Conservation (phyloP, 2,329 filamentous ascomycete genomes). For the Coniella lustricola region DNA sequence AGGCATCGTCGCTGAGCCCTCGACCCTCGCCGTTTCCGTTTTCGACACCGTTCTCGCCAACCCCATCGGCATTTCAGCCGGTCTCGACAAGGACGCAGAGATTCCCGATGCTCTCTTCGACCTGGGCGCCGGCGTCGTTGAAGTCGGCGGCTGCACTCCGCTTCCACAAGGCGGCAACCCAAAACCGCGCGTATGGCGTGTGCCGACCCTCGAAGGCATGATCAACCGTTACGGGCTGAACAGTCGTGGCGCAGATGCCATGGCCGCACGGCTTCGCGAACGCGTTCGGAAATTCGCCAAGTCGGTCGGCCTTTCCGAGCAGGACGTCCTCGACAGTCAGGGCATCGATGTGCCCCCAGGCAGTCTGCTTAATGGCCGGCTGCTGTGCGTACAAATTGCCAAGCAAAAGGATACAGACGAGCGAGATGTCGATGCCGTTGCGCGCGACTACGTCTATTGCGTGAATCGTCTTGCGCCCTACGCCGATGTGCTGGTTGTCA, state of each 20-base stretch:
- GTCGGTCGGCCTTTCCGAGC: constrained; percentile 61
- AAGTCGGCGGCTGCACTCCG: constrained; percentile 87
- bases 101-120: constrained; percentile 80
- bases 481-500: constrained; percentile 94
- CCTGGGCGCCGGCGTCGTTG: constrained; percentile 78
- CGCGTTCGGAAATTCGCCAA: constrained; percentile 73
- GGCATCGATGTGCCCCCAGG: constrained; percentile 68
- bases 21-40: constrained; percentile 43
- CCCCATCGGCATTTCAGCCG: constrained; percentile 77
- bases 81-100: constrained; percentile 45
- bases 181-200: constrained; percentile 78
- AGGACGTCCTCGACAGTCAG: constrained; percentile 67
- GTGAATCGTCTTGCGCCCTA: constrained; percentile 77
- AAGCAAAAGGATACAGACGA: constrained; percentile 95
- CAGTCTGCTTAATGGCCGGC: constrained; percentile 65
- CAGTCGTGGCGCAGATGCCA: constrained; percentile 78
- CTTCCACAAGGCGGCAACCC: constrained; percentile 84
- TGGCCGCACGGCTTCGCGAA: constrained; percentile 71
- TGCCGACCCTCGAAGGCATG: constrained; percentile 76
- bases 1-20: constrained; percentile 27
- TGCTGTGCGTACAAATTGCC: constrained; percentile 86
- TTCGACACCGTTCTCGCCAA: constrained; percentile 75
- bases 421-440: constrained; percentile 73
- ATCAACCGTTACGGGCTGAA: constrained; percentile 97
- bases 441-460: constrained; percentile 80